Percentiles rank a stretch among this genome's conserved stretches.
phyloP scores from a whole-genome alignment of 768 basidiomycete genomes.

The Solioccasus polychromus region DNA sequence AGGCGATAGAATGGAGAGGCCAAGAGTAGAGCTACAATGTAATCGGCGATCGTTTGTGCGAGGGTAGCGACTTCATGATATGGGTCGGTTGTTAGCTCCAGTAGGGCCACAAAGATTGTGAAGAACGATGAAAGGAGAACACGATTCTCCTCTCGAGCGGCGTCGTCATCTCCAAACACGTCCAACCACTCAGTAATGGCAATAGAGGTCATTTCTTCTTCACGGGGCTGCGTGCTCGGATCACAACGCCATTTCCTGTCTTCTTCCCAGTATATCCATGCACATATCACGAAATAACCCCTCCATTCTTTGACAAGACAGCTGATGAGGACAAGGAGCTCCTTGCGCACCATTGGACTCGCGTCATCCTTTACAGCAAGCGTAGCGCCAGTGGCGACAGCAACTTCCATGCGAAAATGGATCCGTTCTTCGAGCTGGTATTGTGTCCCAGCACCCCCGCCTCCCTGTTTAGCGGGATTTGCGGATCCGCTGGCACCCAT shows the following conservation, averaged over 20 bases:
- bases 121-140: conserved; percentile 90
- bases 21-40: conserved; percentile 83
- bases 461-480: conserved; percentile 64
- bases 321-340: conserved; percentile 86
- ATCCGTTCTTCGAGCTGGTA: conserved; percentile 72
- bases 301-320: conserved; percentile 95
- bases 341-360: conserved; percentile 94
- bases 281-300: conserved; percentile 93
- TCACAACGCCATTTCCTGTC: conserved; percentile 62
- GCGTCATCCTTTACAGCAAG: conserved; percentile 91
- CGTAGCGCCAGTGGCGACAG: conserved; percentile 84
- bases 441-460: conserved; percentile 82
- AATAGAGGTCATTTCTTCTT: conserved; percentile 70
- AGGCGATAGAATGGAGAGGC: conserved; percentile 85
- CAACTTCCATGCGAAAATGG: conserved; percentile 88
- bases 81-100: conserved; percentile 91
- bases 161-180: conserved; percentile 61
- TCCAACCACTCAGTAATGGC: conserved; percentile 81
- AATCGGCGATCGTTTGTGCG: conserved; percentile 90
- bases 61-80: conserved; percentile 90
- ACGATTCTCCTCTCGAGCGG: conserved; percentile 70
- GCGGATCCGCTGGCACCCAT: conserved; percentile 84
- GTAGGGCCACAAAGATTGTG: conserved; percentile 83
- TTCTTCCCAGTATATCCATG: conserved; percentile 96
- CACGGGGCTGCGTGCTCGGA: conserved; percentile 35